Base-by-base conservation (phyloP, 495 filamentous ascomycete species). In the Talaromyces borbonicus region DNA sequence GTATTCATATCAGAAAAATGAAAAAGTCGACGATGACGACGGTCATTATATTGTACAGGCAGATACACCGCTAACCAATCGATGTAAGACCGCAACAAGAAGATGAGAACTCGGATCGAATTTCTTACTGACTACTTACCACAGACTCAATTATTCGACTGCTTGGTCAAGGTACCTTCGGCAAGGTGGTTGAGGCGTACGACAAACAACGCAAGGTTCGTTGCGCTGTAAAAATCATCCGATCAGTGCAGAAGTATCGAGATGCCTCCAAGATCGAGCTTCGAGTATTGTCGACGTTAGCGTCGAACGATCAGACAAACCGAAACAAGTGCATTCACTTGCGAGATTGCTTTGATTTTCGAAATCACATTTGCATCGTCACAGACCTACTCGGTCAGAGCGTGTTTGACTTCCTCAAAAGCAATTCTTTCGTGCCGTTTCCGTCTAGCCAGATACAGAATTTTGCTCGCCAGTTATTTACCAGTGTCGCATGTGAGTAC, bases 391-490 rank as follows among this genome's bases (percentile, higher is more conserved):
- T 96, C 18, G 92, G 92, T 18, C 90, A 95, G 55, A 96, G 90
- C 57, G 92, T 98, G 15, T 98, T 98, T 62, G 92, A 98, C 68
- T 98, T 98, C 56, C 71, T 98, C 35, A 98, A 98, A 68, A 80
- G 80, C 54, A 97, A 97, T 60, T 71, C 73, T 37, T 98, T 97
- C 61, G 87, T 93, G 19, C 92, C 92, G 2, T 98, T 98, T 61
- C 92, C 92, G n/a, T 96, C 92, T 72, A 95, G 88, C 55, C 90
- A 98, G 60, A 98, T 98, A 48, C 92, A 97, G 62, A 87, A 77
- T 55, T 97, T 98, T 72, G 92, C 92, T 9, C 79, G 90, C 32
- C 92, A 98, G 57, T 68, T 98, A 14, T 83, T 98, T 43, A 96
- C 90, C n/a, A 97, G 92, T 56, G 93, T 98, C 52, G 93, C 92